phyloP scores from a whole-genome alignment of 306 rosid genomes.

The Rosa chinensis region DNA sequence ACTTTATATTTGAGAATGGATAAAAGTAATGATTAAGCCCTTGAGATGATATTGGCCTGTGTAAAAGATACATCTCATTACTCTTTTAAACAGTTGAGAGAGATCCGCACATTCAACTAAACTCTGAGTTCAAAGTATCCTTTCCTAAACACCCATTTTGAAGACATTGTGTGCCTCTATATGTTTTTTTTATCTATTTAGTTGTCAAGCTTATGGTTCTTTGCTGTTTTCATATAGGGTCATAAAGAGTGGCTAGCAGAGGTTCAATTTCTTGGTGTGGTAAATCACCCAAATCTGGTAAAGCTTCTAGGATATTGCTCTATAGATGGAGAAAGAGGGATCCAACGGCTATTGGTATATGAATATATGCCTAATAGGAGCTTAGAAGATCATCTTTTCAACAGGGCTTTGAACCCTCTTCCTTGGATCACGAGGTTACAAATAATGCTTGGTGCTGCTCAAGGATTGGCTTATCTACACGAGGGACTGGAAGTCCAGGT shows the following conservation, averaged over 20 bases:
- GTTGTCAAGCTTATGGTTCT: slow-evolving; percentile 14
- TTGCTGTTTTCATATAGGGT: slow-evolving; percentile 37
- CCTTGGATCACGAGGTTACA: slow-evolving; percentile 78
- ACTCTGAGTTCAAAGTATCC: neutral
- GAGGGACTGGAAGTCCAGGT: slow-evolving; percentile 82
- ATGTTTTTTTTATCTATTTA: neutral
- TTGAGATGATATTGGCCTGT: neutral
- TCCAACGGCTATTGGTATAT: slow-evolving; percentile 76
- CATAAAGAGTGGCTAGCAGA: slow-evolving; percentile 98
- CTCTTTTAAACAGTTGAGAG: neutral
- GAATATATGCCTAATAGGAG: slow-evolving; percentile 87
- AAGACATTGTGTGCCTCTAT: neutral
- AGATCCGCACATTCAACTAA: neutral
- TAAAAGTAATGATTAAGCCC: neutral
- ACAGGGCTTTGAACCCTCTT: slow-evolving; percentile 42
- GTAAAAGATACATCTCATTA: neutral
- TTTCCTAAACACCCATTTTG: neutral
- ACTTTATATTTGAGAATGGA: neutral
- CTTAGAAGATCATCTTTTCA: slow-evolving; percentile 87
- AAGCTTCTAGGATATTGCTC: slow-evolving; percentile 88
- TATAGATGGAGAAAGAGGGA: slow-evolving; percentile 67
- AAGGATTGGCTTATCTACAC: slow-evolving; percentile 82
- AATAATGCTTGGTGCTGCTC: slow-evolving; percentile 84
- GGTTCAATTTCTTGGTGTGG: slow-evolving; percentile 84
- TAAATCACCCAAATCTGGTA: slow-evolving; percentile 76